phyloP scores from a whole-genome alignment of 1,139 yeast species.

The Saccharomyces hybrid region DNA sequence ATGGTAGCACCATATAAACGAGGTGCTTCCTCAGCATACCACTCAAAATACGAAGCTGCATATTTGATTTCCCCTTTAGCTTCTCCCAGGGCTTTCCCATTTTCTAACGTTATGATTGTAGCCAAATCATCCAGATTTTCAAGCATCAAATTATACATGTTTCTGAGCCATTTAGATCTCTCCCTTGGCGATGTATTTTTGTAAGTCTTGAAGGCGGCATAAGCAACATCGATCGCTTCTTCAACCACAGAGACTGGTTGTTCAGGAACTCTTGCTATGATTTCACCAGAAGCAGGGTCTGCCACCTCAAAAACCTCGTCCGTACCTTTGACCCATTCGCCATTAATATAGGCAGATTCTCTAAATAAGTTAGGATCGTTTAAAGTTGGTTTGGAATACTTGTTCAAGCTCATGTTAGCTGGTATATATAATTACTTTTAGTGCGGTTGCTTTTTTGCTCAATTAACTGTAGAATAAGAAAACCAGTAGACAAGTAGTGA shows the following conservation, averaged over 20 bases:
- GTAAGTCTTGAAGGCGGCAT: conserved; percentile 51
- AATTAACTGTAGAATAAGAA: neutral
- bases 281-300: conserved; percentile 67
- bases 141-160: conserved; percentile 52
- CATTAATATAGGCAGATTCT: conserved; percentile 57
- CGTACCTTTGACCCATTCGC: conserved; percentile 57
- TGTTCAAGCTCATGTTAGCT: neutral
- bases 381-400: conserved; percentile 27
- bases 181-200: conserved; percentile 55
- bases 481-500: neutral
- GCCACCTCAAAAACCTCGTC: conserved; percentile 53
- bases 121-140: conserved; percentile 72
- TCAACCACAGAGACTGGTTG: conserved; percentile 45
- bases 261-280: conserved; percentile 50
- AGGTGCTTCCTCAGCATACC: conserved; percentile 86
- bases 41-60: conserved; percentile 75
- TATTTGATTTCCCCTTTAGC: conserved; percentile 70
- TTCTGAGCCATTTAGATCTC: conserved; percentile 59
- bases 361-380: conserved; percentile 51
- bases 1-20: conserved; percentile 67
- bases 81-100: conserved; percentile 78
- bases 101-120: conserved; percentile 65
- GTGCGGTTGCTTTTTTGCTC: neutral
- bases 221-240: conserved; percentile 55
- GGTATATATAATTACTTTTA: neutral